Evolutionary conservation across 352 stramenopile species (phyloP).

Genomic region (Elongisporangium undulatum): DNA sequence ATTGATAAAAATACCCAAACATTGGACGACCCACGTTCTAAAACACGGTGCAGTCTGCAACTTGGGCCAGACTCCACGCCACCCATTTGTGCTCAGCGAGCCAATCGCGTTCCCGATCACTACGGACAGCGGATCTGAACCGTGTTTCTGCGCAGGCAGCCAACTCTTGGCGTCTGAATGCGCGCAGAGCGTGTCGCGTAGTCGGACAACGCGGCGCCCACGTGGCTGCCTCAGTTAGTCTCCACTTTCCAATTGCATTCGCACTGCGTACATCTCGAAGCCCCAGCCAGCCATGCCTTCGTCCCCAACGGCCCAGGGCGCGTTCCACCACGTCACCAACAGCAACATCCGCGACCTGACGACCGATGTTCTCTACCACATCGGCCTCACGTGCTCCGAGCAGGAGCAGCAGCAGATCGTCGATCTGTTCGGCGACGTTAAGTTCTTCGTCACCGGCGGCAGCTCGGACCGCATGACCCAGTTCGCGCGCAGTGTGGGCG

Average conservation of each 20-base stretch:
- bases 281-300: background rate
- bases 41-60: background rate
- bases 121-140: background rate
- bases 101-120: background rate
- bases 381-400: slow-evolving; percentile 54
- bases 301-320: background rate
- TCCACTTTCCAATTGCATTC: background rate
- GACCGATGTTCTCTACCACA: slow-evolving; percentile 74
- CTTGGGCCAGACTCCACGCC: background rate
- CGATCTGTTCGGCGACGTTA: slow-evolving; percentile 64
- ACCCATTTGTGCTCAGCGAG: background rate
- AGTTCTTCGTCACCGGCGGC: slow-evolving; percentile 76
- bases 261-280: background rate
- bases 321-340: slow-evolving; percentile 36
- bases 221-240: background rate
- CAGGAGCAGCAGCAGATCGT: slow-evolving; percentile 39
- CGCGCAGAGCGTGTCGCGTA: background rate
- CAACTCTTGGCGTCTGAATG: background rate
- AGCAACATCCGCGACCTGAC: slow-evolving; percentile 51
- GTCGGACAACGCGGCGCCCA: background rate
- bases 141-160: background rate
- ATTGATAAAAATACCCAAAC: no score
- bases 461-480: slow-evolving; percentile 72
- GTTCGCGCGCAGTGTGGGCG: slow-evolving; percentile 54
- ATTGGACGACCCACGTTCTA: background rate